Evolutionary conservation across 208 protist genomes (phyloP).

Genomic region (Crithidia mellificae): DNA sequence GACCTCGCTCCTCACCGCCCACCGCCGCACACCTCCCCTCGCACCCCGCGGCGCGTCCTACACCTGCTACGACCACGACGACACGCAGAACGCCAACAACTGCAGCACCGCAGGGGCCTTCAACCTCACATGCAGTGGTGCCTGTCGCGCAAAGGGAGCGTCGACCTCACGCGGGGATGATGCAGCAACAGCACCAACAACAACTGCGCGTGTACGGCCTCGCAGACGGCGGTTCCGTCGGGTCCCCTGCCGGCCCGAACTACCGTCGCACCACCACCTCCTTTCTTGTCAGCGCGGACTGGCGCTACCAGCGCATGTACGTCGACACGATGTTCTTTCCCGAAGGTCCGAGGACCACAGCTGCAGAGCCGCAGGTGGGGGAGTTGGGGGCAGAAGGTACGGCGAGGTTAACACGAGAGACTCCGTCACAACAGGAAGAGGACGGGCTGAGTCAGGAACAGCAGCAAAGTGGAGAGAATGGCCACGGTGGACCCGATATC

Average conservation of each 20-base stretch:
- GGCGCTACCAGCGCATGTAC: slow-evolving; percentile 78
- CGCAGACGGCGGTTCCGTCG: slow-evolving; percentile 12
- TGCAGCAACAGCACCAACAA: too few species aligned
- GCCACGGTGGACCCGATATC: background rate
- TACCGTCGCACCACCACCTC: slow-evolving; percentile 56
- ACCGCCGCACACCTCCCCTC: too few species aligned
- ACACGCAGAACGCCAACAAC: too few species aligned
- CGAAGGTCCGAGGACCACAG: background rate
- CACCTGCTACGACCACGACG: too few species aligned
- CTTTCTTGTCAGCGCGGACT: slow-evolving; percentile 67
- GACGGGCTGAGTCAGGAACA: too few species aligned
- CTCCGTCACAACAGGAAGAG: background rate
- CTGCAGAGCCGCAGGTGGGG: background rate
- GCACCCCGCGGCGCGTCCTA: background rate
- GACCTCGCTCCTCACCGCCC: background rate
- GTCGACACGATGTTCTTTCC: slow-evolving; percentile 58
- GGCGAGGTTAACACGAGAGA: too few species aligned
- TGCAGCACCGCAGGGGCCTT: too few species aligned
- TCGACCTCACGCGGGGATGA: slow-evolving; percentile 6
- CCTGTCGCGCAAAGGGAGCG: background rate
- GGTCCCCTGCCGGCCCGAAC: slow-evolving; percentile 24
- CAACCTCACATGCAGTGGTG: background rate
- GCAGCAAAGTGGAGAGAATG: background rate
- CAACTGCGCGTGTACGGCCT: slow-evolving; percentile 21
- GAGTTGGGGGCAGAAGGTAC: background rate